These are phyloP conservation scores for Ceratocystis harringtonii DNA, from an alignment of 2,329 filamentous ascomycete genomes.

Conservation along the genomic window DNA sequence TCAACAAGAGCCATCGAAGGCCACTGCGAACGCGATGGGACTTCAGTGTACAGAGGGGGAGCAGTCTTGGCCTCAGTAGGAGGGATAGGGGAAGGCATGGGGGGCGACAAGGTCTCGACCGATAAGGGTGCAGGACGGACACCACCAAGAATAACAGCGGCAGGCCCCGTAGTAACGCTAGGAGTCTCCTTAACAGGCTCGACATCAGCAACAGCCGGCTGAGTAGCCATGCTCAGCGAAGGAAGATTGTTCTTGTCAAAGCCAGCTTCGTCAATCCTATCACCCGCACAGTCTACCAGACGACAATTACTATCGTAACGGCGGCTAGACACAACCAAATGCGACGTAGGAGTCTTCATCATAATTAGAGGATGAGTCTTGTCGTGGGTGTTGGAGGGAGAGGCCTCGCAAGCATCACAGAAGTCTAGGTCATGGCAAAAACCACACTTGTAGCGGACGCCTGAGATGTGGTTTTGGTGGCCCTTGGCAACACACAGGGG, in stretches of 20 bases:
- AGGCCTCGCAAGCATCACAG: constrained; percentile 84
- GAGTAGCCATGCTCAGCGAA: not conserved
- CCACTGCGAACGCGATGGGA: not conserved
- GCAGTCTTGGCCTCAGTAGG: not conserved
- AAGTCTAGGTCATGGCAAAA: constrained; percentile 92
- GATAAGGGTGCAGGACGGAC: constrained; percentile 23
- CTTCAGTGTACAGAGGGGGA: not conserved
- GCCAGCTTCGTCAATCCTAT: constrained; percentile 26
- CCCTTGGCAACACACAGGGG: constrained; percentile 54
- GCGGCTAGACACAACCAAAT: constrained; percentile 36
- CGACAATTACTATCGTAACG: constrained; percentile 59
- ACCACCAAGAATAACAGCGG: not conserved
- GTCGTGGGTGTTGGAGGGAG: constrained; percentile 74
- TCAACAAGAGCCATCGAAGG: not conserved
- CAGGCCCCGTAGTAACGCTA: constrained; percentile 19
- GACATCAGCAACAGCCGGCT: constrained; percentile 19
- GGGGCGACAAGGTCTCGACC: constrained; percentile 35
- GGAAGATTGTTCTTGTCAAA: not conserved
- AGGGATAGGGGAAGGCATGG: constrained; percentile 36
- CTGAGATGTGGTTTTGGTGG: constrained; percentile 53
- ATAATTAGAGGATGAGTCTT: constrained; percentile 94
- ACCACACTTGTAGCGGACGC: constrained; percentile 90
- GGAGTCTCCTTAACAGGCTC: constrained; percentile 11
- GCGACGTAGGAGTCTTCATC: constrained; percentile 82
- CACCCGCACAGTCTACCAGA: constrained; percentile 55